A percentile compares a stretch with the other conserved stretches of the same genome.
Evolutionary conservation across 805 yeast species (phyloP).

Genomic region (Candida pseudofarinosa): DNA sequence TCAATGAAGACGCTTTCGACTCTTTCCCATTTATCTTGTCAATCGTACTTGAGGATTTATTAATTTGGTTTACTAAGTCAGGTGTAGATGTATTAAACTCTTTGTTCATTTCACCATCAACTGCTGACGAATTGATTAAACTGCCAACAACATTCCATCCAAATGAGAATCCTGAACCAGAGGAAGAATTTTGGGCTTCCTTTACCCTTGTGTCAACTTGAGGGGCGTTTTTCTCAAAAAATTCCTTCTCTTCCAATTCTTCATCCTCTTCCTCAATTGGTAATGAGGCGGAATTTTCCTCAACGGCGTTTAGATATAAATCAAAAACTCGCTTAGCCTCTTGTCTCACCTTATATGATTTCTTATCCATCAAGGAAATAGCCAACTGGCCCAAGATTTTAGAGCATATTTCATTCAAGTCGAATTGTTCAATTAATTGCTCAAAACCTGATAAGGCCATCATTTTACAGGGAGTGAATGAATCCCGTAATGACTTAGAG

Average conservation of each 20-base stretch:
- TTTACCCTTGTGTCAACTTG: conserved; percentile 2
- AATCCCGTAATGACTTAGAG: conserved; percentile 76
- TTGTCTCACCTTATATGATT: conserved; percentile 58
- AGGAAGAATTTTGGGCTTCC: conserved; percentile 2
- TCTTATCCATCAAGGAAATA: conserved; percentile 72
- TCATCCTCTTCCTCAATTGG: conserved; percentile 35
- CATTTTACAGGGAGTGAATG: conserved; percentile 67
- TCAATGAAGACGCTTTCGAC: neutral
- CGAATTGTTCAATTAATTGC: conserved; percentile 58
- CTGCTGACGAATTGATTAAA: conserved; percentile 25
- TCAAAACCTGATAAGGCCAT: conserved; percentile 76
- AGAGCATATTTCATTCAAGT: conserved; percentile 72
- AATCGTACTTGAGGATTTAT: neutral
- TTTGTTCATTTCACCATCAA: conserved; percentile 32
- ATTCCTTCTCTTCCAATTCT: conserved; percentile 36
- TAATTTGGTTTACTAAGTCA: conserved; percentile 18
- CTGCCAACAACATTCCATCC: conserved; percentile 38
- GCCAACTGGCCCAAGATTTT: conserved; percentile 82
- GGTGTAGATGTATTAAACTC: conserved; percentile 36
- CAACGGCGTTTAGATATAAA: conserved; percentile 43
- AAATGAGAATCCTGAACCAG: conserved; percentile 15
- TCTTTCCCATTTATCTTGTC: neutral
- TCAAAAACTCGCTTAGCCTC: conserved; percentile 72
- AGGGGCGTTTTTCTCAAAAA: conserved; percentile 26
- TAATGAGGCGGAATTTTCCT: conserved; percentile 31